These are phyloP conservation scores for Pythium periplocum DNA, from an alignment of 352 stramenopile species.

Conservation along the genomic window DNA sequence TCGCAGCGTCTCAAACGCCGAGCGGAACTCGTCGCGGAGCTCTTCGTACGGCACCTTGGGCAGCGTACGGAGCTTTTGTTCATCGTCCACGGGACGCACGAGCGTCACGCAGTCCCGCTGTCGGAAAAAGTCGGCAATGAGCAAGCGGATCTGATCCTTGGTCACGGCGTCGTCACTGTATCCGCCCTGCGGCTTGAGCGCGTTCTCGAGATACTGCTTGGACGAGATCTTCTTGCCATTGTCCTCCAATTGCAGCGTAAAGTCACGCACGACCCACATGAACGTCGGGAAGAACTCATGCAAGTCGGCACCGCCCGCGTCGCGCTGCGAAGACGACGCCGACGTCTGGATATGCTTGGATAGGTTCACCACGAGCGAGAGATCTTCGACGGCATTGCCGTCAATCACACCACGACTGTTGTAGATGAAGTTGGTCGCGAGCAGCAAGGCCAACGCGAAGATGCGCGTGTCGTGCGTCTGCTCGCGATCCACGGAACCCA, in stretches of 20 bases:
- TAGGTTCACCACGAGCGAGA: slow-evolving; percentile 89
- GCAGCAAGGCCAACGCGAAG: slow-evolving; percentile 83
- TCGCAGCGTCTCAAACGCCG: slow-evolving; percentile 63
- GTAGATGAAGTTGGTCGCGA: slow-evolving; percentile 88
- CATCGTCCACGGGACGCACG: slow-evolving; percentile 82
- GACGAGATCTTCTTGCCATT: slow-evolving; percentile 85
- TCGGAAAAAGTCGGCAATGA: slow-evolving; percentile 80
- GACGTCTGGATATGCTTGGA: slow-evolving; percentile 88
- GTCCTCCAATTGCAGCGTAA: slow-evolving; percentile 82
- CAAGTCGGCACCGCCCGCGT: slow-evolving; percentile 29
- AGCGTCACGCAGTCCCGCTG: slow-evolving; percentile 88
- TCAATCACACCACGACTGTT: slow-evolving; percentile 90
- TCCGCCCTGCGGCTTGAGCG: slow-evolving; percentile 71
- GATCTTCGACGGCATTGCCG: slow-evolving; percentile 82
- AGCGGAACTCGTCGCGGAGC: slow-evolving; percentile 77
- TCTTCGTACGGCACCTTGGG: slow-evolving; percentile 64
- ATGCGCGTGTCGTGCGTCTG: slow-evolving; percentile 89
- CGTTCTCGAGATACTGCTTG: slow-evolving; percentile 87
- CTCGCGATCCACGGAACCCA: slow-evolving; percentile 75
- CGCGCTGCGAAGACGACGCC: slow-evolving; percentile 19
- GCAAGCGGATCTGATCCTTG: slow-evolving; percentile 78
- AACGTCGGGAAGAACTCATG: slow-evolving; percentile 87
- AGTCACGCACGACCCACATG: slow-evolving; percentile 89
- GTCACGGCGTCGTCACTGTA: slow-evolving; percentile 71
- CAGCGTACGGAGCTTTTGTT: slow-evolving; percentile 73